Conservation (phyloP, 2,329 filamentous ascomycete genomes). For the Bisporella sp. region DNA sequence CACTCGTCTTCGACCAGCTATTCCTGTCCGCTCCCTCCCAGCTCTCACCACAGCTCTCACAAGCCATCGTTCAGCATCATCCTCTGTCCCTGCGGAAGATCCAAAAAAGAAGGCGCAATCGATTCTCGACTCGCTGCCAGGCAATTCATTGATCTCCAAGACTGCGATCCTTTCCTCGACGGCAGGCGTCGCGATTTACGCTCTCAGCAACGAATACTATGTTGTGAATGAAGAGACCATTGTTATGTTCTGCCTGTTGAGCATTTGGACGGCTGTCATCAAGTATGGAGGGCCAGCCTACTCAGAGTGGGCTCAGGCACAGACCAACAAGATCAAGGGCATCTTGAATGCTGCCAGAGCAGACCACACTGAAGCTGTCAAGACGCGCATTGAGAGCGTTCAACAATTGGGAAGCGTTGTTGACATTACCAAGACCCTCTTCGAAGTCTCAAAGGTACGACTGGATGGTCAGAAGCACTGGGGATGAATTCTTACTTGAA, state of each 20-base stretch:
- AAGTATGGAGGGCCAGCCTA: slow-evolving; percentile 92
- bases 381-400: slow-evolving; percentile 88
- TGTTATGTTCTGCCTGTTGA: slow-evolving; percentile 84
- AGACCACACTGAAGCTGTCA: slow-evolving; percentile 93
- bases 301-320: slow-evolving; percentile 82
- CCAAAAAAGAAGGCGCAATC: slow-evolving; percentile 97
- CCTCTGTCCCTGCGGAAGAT: slow-evolving; percentile 75
- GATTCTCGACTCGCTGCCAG: slow-evolving; percentile 86
- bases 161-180: slow-evolving; percentile 92
- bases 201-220: slow-evolving; percentile 99
- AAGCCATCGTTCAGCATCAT: slow-evolving; percentile 54
- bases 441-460: slow-evolving; percentile 93
- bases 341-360: slow-evolving; percentile 90
- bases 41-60: slow-evolving; percentile 64
- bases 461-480: not conserved
- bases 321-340: slow-evolving; percentile 87
- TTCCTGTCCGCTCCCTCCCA: slow-evolving; percentile 69
- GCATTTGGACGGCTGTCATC: slow-evolving; percentile 86
- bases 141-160: slow-evolving; percentile 90
- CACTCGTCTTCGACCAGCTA: slow-evolving; percentile 78
- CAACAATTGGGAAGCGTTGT: slow-evolving; percentile 92
- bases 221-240: slow-evolving; percentile 99
- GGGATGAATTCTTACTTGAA: not conserved
- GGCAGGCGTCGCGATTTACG: slow-evolving; percentile 84
- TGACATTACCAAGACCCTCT: slow-evolving; percentile 93